Base-by-base conservation (phyloP, 2,329 filamentous ascomycete genomes). In the Sporothrix pseudoabietina region DNA sequence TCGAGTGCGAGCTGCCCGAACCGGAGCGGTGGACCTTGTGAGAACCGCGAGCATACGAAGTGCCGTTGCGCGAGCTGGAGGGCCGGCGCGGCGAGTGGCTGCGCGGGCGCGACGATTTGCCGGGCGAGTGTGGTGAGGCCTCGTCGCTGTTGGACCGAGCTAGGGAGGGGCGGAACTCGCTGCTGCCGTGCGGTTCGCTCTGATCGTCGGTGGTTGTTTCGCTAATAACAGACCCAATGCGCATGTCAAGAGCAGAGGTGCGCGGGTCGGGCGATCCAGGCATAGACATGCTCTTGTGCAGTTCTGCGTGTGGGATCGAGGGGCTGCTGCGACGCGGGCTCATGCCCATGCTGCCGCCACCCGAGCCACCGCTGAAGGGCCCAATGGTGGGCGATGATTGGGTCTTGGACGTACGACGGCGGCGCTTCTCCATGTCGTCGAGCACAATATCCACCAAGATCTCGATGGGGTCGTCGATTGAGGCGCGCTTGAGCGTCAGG, bases 401-500 rank as follows among this genome's bases (percentile, higher is more conserved):
- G 10, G 90, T 87, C 83, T 97, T 98, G 57, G 94, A 94, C 0
- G 94, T 97, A 69, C 96, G 90, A 75, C 94, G 90, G 32, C 95
- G 90, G 76, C 96, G 88, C 83, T 93, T 96, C 81, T 98, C 95
- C 87, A 97, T 96, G 79, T 99, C 96, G 79, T 99, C 96, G 75
- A 99, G 84, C 35, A 99, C 94, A 77, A 99, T 97, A 78, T 97
- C 92, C 76, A 96, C 93, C 66, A 98, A 85, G 54, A 99, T 88
- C 80, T 98, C 96, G 22, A 91, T 91, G 3, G 94, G 94, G 79
- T 99, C 94, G 76, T 98, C 94, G 61, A 99, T 87, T 76, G 91
- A 90, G 72, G 93, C 95, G 77, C 94, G 90, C 83, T 94, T 97
- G 76, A 99, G 85, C 2, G 93, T 96, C 76, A 99, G 85, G 75